These are phyloP conservation scores for Zygosaccharomyces rouxii DNA, from an alignment of 805 yeast species.

Conservation along the genomic window DNA sequence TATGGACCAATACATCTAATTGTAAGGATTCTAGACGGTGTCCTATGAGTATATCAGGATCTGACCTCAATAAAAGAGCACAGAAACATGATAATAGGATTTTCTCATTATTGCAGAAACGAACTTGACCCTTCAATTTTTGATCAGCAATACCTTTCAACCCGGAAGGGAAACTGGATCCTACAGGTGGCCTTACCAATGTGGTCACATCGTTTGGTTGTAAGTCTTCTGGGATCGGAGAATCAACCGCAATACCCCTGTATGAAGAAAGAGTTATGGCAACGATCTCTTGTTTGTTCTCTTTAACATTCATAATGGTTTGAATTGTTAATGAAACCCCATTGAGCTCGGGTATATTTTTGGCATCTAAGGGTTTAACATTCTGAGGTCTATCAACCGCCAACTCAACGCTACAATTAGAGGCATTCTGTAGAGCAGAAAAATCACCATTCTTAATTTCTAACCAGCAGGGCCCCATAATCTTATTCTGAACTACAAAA, in stretches of 20 bases:
- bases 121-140: constrained; percentile 41
- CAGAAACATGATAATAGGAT: constrained; percentile 69
- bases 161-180: constrained; percentile 71
- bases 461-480: constrained; percentile 99
- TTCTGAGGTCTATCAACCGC: constrained; percentile 46
- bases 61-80: constrained; percentile 66
- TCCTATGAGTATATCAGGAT: constrained; percentile 89
- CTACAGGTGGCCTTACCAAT: constrained; percentile 70
- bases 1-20: constrained; percentile 71
- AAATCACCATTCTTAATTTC: constrained; percentile 65
- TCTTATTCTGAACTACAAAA: constrained; percentile 72
- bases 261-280: constrained; percentile 75
- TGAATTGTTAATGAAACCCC: constrained; percentile 73
- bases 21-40: constrained; percentile 78
- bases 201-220: constrained; percentile 63
- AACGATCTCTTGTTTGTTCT: constrained; percentile 80
- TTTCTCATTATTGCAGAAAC: constrained; percentile 67
- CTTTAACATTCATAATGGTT: constrained; percentile 69
- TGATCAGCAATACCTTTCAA: constrained; percentile 57
- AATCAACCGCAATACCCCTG: constrained; percentile 66
- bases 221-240: constrained; percentile 59
- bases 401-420: constrained; percentile 80
- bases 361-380: constrained; percentile 45
- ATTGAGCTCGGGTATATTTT: constrained; percentile 62
- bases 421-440: constrained; percentile 51